Evolutionary conservation across 2,329 filamentous ascomycete species (phyloP), one percentile per base, ranked within the genome.

Genomic region (Cladosporium cucumerinum): DNA sequence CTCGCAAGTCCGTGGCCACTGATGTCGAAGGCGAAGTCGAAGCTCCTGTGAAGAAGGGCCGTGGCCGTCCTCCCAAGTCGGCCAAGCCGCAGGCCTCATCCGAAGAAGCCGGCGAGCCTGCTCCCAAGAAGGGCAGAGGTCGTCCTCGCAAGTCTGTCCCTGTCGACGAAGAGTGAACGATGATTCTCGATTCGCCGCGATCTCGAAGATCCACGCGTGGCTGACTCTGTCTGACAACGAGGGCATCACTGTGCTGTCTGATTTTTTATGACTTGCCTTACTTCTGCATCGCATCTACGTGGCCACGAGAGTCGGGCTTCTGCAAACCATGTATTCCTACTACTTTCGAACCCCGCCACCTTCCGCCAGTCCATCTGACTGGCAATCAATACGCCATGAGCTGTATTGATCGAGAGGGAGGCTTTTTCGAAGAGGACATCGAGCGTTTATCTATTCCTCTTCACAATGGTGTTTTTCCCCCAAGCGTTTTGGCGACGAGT

Each of bases 21-120:
- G 82, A 84, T 61, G 82, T 72, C 2, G 81, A 82, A 3, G 81
- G 81, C 10, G 61, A 55, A 23, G 54, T 46, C 32, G 54, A 54
- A 21, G 55, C 32, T 12, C 28, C 55, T n/a, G 55, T 28, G 14
- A 55, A 68, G 52, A 64, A 68, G 28, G 65, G 68, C 26, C 57
- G 65, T 5, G 73, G 73, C 59, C 75, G 72, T 21, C 26, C 68
- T 21, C 26, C 68, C 28, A 70, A 70, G 57, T 66, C 67, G 3
- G 69, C 68, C 5, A 46, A 46, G 39, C 39, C 39, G 14, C 34
- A 39, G 11, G 34, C 14, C 14, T 39, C 34, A 3, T 21, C 39
- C n/a, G 39, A 46, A 46, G 39, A n/a, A 1, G 83, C 84, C 54
- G 78, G 84, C 59, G 64, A 77, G 67, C 71, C 67, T 73, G 32